Conservation (phyloP, 805 yeast genomes). For the Priceomyces castillae region DNA sequence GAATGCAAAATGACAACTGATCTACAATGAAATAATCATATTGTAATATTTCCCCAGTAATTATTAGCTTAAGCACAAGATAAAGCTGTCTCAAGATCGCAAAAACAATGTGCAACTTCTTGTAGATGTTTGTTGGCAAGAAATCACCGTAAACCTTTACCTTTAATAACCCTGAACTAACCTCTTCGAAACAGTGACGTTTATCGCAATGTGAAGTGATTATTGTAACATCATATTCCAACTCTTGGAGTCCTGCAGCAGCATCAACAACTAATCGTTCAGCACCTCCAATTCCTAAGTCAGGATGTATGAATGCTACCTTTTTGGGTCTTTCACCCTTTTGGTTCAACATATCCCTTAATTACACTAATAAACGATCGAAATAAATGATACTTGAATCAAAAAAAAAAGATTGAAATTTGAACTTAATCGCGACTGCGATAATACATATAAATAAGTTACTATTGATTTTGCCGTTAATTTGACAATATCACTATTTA, state of each 20-base stretch:
- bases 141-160: slow-evolving; percentile 81
- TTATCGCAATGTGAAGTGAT: slow-evolving; percentile 90
- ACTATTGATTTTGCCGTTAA: not conserved
- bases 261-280: slow-evolving; percentile 96
- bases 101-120: slow-evolving; percentile 73
- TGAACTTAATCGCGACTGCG: not conserved
- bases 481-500: not conserved
- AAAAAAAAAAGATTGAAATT: not conserved
- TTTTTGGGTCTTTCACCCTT: slow-evolving; percentile 24
- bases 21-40: slow-evolving; percentile 82
- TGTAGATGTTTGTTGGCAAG: slow-evolving; percentile 66
- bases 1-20: slow-evolving; percentile 82
- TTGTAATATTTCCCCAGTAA: slow-evolving; percentile 43
- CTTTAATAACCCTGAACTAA: slow-evolving; percentile 52
- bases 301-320: slow-evolving; percentile 92
- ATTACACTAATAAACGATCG: not conserved
- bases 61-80: slow-evolving; percentile 47
- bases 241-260: slow-evolving; percentile 77
- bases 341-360: not conserved
- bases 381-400: not conserved
- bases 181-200: slow-evolving; percentile 89
- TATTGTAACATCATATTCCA: slow-evolving; percentile 60
- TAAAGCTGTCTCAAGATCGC: slow-evolving; percentile 82
- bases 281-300: slow-evolving; percentile 96
- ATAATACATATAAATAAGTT: not conserved